Evolutionary conservation across 257 asterid genomes (phyloP), one percentile per base, ranked within the genome.

Genomic region (Eustoma russellianum): DNA sequence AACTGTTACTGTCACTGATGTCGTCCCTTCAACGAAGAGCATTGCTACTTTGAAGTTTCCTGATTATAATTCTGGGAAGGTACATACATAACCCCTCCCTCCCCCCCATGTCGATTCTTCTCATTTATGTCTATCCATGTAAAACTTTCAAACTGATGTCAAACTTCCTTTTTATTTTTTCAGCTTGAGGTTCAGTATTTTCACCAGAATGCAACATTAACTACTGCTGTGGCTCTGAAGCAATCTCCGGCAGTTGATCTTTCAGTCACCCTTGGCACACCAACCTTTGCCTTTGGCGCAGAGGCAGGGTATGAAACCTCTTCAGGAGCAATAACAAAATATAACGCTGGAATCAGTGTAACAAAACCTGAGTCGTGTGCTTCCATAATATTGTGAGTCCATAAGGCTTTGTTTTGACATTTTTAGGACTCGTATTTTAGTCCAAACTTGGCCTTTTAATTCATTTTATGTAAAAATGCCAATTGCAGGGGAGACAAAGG

Each of bases 291-390:
- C 59, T 33, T 88, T 53, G 97, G 95, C 57, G 92, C 89, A 17
- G 97, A 88, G 72, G 95, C 94, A 35, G 74, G 87, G 53, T 88
- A 88, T 55, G 94, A 82, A 48, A 83, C 95, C 48, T 57, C 83
- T 38, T 71, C 85, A 0, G 81, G 83, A 51, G 70, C 80, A 61
- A 61, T 88, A 38, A 74, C 84, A 5, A 88, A 88, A 62, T 88
- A 88, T 75, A 85, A 75, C n/a, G 95, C 89, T 3, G 95, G 95
- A 57, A 63, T 88, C 63, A 73, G 85, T 48, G 72, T 88, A 59
- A 80, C 80, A 47, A 83, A 83, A 66, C 90, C 87, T 41, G 90
- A 86, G 19, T 78, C 93, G 6, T 74, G 82, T 69, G 92, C 83
- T 57, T 78, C 97, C 3, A 65, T 85, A 53, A 77, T 83, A 69